Conservation (phyloP, 176 grass and related monocot genomes). For the Puccinellia tenuiflora region DNA sequence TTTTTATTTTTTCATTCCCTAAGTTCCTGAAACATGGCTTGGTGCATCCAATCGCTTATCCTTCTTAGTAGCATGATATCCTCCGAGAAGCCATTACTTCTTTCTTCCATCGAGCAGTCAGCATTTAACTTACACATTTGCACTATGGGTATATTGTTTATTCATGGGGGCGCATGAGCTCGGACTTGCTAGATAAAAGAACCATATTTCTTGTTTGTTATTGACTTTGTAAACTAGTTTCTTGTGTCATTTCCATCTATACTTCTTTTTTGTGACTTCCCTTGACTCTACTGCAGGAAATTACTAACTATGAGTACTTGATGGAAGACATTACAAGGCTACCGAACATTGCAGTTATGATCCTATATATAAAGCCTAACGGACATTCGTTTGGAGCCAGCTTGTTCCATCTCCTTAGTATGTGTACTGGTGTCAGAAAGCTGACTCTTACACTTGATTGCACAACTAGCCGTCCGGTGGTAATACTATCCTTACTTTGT, state of each 20-base stretch:
- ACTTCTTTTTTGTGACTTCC: neutral
- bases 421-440: neutral
- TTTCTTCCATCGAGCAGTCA: neutral
- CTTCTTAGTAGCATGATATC: neutral
- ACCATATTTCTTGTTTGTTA: neutral
- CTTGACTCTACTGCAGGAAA: neutral
- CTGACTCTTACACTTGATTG: neutral
- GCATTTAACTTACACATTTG: neutral
- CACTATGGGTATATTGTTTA: neutral
- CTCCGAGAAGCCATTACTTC: neutral
- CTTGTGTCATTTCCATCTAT: neutral
- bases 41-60: neutral
- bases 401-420: neutral
- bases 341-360: neutral
- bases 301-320: neutral
- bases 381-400: neutral
- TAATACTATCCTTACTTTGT: constrained; percentile 1
- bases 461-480: neutral
- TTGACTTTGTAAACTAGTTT: neutral
- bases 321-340: neutral
- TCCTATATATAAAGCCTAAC: neutral
- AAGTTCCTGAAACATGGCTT: neutral
- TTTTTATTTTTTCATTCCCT: neutral
- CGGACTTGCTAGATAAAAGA: neutral
- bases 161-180: neutral